Base-by-base conservation (phyloP, 169 alveolate genomes). In the Plasmodium cynomolgi region DNA sequence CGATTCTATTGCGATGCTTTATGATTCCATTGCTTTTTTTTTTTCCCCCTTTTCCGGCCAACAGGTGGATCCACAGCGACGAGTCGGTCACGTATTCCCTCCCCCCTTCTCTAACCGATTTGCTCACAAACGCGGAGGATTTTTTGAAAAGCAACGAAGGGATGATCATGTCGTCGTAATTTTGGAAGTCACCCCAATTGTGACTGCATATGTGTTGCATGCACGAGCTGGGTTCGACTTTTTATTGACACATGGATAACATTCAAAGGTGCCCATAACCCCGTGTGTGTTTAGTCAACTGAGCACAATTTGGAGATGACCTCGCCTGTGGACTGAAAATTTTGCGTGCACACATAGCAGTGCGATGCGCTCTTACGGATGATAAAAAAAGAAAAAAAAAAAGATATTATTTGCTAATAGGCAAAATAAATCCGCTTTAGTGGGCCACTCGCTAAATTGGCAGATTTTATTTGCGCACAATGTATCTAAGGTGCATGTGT, bases 91-190 rank as follows among this genome's bases (percentile, higher is more conserved):
- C 44, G 1, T 85, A 75, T 75, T 50, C 79, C 33, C 93, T 85
- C 26, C 84, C 93, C 41, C 23, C 2, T 11, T 85, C 93, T 37
- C 68, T 85, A 75, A 17, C 77, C 11, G 86, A 74, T 47, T 75
- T 85, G 56, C 23, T 85, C 17, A 75, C 20, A 74, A 56, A 85
- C 39, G 93, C 93, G 11, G 93, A 85, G 68, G 72, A 85, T 54
- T 85, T 44, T 85, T 74, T 85, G 68, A 47, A 1, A 5, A 85
- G 73, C 37, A 77, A 83, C 58, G 29, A 3, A 13, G 68, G 5
- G n/a, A 83, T 17, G 15, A 83, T 83, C 11, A 58, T 34, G 44
- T 17, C 41, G 62, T 74, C 71, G 23, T 80, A 13, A 80, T 80
- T 80, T 80, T 80, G 33, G 4, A 68, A 68, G 37, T 68, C 37